Evolutionary conservation across 306 rosid species (phyloP).

Genomic region (Trichosanthes truncata): DNA sequence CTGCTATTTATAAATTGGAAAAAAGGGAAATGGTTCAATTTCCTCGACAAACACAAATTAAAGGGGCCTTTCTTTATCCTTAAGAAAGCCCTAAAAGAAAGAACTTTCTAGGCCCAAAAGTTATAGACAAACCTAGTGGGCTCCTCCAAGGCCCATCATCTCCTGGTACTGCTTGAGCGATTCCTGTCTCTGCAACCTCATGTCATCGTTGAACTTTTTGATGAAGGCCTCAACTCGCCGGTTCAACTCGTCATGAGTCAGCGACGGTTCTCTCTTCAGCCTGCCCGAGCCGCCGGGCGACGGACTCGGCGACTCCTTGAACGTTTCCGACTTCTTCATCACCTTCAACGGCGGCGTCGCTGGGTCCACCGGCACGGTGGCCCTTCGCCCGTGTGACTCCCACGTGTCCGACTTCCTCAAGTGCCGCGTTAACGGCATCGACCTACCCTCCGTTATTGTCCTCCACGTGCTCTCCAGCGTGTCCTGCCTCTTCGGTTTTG

Average conservation of each 20-base stretch:
- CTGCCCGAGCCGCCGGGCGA: constrained; percentile 22
- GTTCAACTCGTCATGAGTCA: constrained; percentile 92
- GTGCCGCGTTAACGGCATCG: constrained; percentile 76
- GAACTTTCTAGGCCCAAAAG: neutral
- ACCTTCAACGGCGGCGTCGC: constrained; percentile 21
- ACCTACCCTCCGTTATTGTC: constrained; percentile 79
- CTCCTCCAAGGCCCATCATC: constrained; percentile 40
- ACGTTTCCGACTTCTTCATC: constrained; percentile 69
- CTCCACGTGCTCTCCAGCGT: constrained; percentile 95
- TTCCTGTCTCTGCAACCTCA: constrained; percentile 93
- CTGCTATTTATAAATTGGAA: neutral
- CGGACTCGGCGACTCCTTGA: constrained; percentile 29
- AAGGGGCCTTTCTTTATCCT: neutral
- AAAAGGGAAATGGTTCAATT: neutral
- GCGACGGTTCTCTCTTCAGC: constrained; percentile 64
- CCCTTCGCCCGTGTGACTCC: constrained; percentile 42
- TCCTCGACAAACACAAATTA: neutral
- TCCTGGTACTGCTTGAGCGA: constrained; percentile 69
- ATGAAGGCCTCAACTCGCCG: constrained; percentile 97
- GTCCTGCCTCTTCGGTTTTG: constrained; percentile 69
- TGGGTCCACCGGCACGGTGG: constrained; percentile 24
- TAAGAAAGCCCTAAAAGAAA: neutral
- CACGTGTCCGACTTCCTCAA: constrained; percentile 73
- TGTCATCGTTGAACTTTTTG: constrained; percentile 77
- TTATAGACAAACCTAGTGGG: constrained; percentile 3